Conservation (phyloP, 1,284 basidiomycete genomes). For the Coniophora puteana region DNA sequence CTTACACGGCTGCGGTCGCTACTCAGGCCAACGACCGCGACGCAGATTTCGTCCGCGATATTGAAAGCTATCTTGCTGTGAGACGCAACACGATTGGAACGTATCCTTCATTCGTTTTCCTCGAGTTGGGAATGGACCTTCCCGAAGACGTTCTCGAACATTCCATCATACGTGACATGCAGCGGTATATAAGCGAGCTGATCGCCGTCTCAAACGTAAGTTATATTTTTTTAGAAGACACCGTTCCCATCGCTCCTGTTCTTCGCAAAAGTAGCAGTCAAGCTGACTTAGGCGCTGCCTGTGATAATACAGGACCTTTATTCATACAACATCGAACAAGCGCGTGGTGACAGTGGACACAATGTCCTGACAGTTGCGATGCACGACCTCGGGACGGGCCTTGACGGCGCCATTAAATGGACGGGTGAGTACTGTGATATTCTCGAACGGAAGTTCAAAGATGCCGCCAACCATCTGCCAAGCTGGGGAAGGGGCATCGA, state of each 20-base stretch:
- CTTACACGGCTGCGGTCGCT: slow-evolving; percentile 30
- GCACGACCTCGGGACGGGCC: slow-evolving; percentile 29
- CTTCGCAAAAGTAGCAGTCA: slow-evolving; percentile 4
- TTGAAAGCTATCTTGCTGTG: slow-evolving; percentile 32
- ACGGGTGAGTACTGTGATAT: slow-evolving; percentile 28
- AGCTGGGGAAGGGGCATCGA: slow-evolving; percentile 39
- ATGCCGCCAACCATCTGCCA: slow-evolving; percentile 40
- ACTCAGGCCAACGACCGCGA: slow-evolving; percentile 34
- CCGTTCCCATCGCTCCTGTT: neutral
- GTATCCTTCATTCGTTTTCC: slow-evolving; percentile 28
- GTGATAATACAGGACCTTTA: slow-evolving; percentile 29
- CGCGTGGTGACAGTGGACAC: slow-evolving; percentile 37
- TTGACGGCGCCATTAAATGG: slow-evolving; percentile 34
- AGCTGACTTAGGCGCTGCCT: slow-evolving; percentile 2
- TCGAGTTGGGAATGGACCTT: slow-evolving; percentile 32
- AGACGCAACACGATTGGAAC: slow-evolving; percentile 32
- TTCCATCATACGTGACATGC: slow-evolving; percentile 21
- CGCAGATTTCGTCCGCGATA: slow-evolving; percentile 22
- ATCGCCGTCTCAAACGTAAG: slow-evolving; percentile 20
- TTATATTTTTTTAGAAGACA: neutral
- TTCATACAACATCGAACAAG: slow-evolving; percentile 38
- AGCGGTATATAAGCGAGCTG: slow-evolving; percentile 18
- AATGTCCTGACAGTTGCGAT: slow-evolving; percentile 39
- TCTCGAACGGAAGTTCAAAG: slow-evolving; percentile 43
- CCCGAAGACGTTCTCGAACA: slow-evolving; percentile 31